Conservation (phyloP, 1,284 basidiomycete species). For the Pyrrhoderma noxium region DNA sequence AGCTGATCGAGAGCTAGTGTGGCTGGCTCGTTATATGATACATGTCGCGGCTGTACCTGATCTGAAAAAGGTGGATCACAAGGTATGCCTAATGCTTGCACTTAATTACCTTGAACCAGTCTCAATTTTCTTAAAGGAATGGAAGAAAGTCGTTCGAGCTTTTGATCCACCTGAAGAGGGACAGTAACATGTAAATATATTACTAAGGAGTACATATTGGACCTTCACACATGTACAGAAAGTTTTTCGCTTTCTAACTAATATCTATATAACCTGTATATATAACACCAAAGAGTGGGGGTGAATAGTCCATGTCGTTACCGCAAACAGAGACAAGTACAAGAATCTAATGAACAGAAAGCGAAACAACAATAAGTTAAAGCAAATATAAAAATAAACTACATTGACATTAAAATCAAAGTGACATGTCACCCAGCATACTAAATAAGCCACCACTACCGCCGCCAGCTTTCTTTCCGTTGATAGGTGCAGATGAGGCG, state of each 20-base stretch:
- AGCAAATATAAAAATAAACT: background rate
- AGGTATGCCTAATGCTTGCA: conserved; percentile 33
- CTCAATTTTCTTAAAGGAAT: conserved; percentile 7
- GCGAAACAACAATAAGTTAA: background rate
- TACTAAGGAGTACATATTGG: background rate
- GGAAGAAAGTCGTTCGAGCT: conserved; percentile 14
- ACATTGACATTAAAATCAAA: conserved; percentile 5
- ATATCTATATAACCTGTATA: no score
- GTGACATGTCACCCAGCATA: conserved; percentile 8
- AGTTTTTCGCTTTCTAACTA: no score
- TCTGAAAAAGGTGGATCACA: conserved; percentile 52
- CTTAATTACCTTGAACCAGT: background rate
- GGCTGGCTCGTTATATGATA: conserved; percentile 57
- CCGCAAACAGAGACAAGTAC: no score
- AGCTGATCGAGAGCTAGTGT: conserved; percentile 61
- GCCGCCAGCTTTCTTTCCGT: background rate
- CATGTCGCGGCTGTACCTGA: conserved; percentile 48
- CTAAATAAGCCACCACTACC: conserved; percentile 4
- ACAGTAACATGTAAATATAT: background rate
- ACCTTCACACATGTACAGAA: no score
- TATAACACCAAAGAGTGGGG: no score
- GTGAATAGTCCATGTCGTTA: no score
- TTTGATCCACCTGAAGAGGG: conserved; percentile 1
- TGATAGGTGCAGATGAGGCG: background rate
- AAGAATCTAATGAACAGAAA: no score